Conservation (phyloP, 2,329 filamentous ascomycete species). For the Colletotrichum spinosum region DNA sequence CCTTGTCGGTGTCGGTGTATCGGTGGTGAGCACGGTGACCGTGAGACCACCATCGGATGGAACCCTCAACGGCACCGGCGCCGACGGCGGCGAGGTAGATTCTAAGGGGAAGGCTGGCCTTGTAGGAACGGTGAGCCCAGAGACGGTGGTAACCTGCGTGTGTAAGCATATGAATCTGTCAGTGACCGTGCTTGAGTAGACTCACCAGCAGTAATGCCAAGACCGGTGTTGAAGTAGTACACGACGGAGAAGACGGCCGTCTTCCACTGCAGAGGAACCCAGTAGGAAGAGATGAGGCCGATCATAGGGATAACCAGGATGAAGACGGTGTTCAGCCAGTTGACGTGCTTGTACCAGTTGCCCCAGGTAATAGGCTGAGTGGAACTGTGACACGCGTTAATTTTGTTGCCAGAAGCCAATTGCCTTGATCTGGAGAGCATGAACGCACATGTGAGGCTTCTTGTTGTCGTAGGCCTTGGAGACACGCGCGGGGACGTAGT, state of each 20-base stretch:
- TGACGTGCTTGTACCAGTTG: slow-evolving; percentile 94
- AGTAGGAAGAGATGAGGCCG: slow-evolving; percentile 80
- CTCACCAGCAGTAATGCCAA: slow-evolving; percentile 83
- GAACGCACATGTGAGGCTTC: slow-evolving; percentile 78
- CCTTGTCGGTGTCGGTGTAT: slow-evolving; percentile 93
- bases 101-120: slow-evolving; percentile 79
- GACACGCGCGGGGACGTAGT: slow-evolving; percentile 63
- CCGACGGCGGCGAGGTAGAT: slow-evolving; percentile 86
- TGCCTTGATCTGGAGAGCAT: not conserved
- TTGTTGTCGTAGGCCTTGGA: slow-evolving; percentile 62
- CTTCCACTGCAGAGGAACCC: slow-evolving; percentile 78
- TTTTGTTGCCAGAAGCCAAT: not conserved
- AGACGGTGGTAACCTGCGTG: slow-evolving; percentile 68
- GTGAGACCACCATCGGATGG: slow-evolving; percentile 89
- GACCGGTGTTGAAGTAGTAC: slow-evolving; percentile 87
- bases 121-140: slow-evolving; percentile 89
- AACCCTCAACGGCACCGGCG: slow-evolving; percentile 86
- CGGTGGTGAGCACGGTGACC: slow-evolving; percentile 90
- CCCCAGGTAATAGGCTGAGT: slow-evolving; percentile 82
- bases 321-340: slow-evolving; percentile 90
- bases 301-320: slow-evolving; percentile 82
- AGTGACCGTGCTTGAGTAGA: not conserved
- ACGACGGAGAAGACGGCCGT: slow-evolving; percentile 79
- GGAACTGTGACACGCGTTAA: slow-evolving; percentile 51
- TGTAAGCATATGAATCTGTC: not conserved